These are phyloP conservation scores for Suhomyces prunicola DNA, from an alignment of 805 yeast species.

Conservation along the genomic window DNA sequence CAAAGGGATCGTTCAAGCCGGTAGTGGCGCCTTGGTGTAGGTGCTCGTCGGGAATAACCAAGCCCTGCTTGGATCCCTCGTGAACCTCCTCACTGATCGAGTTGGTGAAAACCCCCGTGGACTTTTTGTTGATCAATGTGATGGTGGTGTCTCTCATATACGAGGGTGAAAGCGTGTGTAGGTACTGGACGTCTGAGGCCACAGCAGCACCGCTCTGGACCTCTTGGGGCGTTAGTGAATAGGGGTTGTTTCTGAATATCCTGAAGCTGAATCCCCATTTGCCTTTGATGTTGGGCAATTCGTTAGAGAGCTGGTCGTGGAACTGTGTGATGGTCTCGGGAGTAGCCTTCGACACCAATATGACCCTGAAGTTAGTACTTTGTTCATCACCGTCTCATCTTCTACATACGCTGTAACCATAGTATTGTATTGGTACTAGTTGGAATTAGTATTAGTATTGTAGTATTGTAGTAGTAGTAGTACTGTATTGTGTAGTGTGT, in stretches of 20 bases:
- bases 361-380: conserved; percentile 29
- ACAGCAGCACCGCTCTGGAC: conserved; percentile 25
- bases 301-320: conserved; percentile 69
- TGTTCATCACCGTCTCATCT: not conserved
- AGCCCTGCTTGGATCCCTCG: conserved; percentile 10
- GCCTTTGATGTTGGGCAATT: conserved; percentile 56
- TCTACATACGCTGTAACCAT: conserved; percentile 13
- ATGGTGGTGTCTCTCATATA: conserved; percentile 47
- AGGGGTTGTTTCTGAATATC: conserved; percentile 62
- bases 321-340: conserved; percentile 64
- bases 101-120: conserved; percentile 35
- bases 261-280: conserved; percentile 70
- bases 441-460: too few species aligned
- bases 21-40: conserved; percentile 52
- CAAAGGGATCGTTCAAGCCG: conserved; percentile 57
- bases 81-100: conserved; percentile 29
- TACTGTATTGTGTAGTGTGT: too few species aligned
- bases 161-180: conserved; percentile 51
- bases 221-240: conserved; percentile 42
- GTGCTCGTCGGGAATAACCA: conserved; percentile 35
- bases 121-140: conserved; percentile 44
- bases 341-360: conserved; percentile 38
- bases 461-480: too few species aligned
- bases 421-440: too few species aligned
- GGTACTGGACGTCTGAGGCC: conserved; percentile 38